Percentiles rank a stretch among this genome's conserved stretches.
phyloP scores from a whole-genome alignment of 1,139 yeast genomes.

The Suhomyces bokatorum region DNA sequence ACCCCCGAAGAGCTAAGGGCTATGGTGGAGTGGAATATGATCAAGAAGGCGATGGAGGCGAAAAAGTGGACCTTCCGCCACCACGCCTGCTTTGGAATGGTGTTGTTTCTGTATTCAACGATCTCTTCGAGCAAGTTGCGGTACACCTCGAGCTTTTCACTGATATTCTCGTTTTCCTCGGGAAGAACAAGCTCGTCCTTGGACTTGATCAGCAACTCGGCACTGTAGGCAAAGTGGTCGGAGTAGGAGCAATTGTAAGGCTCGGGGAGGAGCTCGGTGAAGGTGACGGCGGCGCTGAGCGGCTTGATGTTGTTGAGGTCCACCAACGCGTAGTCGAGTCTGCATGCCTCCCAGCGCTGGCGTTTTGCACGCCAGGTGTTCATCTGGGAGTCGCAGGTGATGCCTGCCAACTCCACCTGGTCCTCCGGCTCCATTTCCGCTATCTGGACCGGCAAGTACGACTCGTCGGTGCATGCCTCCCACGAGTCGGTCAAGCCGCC shows the following conservation, averaged over 20 bases:
- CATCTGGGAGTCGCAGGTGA: slow-evolving; percentile 83
- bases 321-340: slow-evolving; percentile 86
- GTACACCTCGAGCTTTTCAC: slow-evolving; percentile 42
- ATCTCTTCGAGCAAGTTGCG: slow-evolving; percentile 59
- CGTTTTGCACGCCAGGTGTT: slow-evolving; percentile 82
- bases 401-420: slow-evolving; percentile 73
- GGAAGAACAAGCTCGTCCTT: slow-evolving; percentile 10
- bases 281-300: slow-evolving; percentile 62
- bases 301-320: slow-evolving; percentile 58
- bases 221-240: slow-evolving; percentile 89
- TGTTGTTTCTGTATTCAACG: slow-evolving; percentile 52
- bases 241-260: slow-evolving; percentile 69
- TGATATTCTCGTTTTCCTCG: slow-evolving; percentile 3
- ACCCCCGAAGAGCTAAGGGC: slow-evolving; percentile 55
- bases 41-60: slow-evolving; percentile 49
- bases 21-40: slow-evolving; percentile 56
- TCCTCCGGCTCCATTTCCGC: slow-evolving; percentile 59
- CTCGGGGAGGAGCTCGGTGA: slow-evolving; percentile 65
- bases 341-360: slow-evolving; percentile 71
- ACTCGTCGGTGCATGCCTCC: slow-evolving; percentile 56
- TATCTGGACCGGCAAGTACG: slow-evolving; percentile 37
- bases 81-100: slow-evolving; percentile 56
- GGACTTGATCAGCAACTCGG: slow-evolving; percentile 39
- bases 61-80: slow-evolving; percentile 71
- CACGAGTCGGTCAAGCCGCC: slow-evolving; percentile 81